Conservation (phyloP, 805 yeast species). For the Schizosaccharomyces osmophilus region DNA sequence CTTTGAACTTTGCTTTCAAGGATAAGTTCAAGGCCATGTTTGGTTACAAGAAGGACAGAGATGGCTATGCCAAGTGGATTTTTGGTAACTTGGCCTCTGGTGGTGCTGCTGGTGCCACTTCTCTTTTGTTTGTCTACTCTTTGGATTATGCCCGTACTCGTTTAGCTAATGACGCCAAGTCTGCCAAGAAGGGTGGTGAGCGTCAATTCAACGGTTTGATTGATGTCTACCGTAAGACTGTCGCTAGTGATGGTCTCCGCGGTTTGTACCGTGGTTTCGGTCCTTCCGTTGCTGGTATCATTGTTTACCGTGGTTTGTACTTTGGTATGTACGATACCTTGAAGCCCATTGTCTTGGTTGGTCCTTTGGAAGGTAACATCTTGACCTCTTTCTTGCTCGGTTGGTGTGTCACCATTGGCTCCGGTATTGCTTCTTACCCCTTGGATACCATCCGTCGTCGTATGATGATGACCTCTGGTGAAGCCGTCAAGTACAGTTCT, state of each 20-base stretch:
- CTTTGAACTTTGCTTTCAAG: constrained; percentile 94
- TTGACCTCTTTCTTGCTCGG: constrained; percentile 87
- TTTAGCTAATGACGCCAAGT: constrained; percentile 94
- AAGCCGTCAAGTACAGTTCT: constrained; percentile 88
- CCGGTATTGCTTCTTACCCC: constrained; percentile 97
- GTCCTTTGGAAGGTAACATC: constrained; percentile 86
- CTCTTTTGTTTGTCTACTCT: constrained; percentile 80
- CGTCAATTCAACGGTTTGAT: constrained; percentile 93
- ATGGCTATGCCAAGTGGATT: constrained; percentile 79
- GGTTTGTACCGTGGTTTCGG: constrained; percentile 99
- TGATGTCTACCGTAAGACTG: constrained; percentile 89
- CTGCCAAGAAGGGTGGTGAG: constrained; percentile 62
- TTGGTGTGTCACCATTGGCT: constrained; percentile 96
- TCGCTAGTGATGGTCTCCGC: constrained; percentile 87
- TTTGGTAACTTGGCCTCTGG: constrained; percentile 97
- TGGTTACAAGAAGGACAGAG: constrained; percentile 80
- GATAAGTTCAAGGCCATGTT: constrained; percentile 87
- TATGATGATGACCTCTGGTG: constrained; percentile 99
- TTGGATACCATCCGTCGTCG: constrained; percentile 98
- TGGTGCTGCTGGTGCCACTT: constrained; percentile 96
- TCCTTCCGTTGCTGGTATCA: constrained; percentile 91
- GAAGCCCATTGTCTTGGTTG: constrained; percentile 83
- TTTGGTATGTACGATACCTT: constrained; percentile 92
- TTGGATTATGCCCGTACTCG: constrained; percentile 96
- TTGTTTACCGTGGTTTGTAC: constrained; percentile 98